Percentiles rank a stretch among this genome's conserved stretches.
phyloP scores from a whole-genome alignment of 495 filamentous ascomycete species.

The Aspergillus carlsbadensis region DNA sequence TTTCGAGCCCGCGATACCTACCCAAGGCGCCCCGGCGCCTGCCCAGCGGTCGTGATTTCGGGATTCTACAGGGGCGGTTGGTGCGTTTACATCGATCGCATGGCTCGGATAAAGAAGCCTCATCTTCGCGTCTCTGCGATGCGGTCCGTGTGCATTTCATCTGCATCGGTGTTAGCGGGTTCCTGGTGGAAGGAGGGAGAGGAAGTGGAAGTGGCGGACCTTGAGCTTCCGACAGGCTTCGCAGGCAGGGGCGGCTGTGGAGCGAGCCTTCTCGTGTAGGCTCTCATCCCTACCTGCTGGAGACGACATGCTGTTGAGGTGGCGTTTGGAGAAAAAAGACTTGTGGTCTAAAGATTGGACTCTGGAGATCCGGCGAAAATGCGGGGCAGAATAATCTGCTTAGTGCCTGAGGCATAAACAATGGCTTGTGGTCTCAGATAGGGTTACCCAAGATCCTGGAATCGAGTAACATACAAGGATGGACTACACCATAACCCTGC shows the following conservation, averaged over 20 bases:
- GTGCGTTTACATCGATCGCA: constrained; percentile 25
- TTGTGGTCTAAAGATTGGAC: too few relatives aligned
- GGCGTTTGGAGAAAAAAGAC: background rate
- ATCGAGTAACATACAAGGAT: too few relatives aligned
- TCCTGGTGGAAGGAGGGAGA: background rate
- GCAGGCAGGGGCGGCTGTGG: background rate
- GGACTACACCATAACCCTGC: too few relatives aligned
- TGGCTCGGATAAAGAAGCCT: background rate
- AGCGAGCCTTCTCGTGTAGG: background rate
- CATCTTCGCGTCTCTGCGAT: background rate
- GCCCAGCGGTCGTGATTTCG: constrained; percentile 21
- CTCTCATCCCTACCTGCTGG: too few relatives aligned
- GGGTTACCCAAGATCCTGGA: too few relatives aligned
- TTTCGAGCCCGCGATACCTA: constrained; percentile 27
- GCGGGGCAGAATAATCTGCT: background rate
- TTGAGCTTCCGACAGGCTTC: constrained; percentile 12
- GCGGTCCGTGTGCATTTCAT: constrained; percentile 26
- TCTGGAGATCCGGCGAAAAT: too few relatives aligned
- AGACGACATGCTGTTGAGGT: too few relatives aligned
- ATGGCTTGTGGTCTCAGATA: too few relatives aligned
- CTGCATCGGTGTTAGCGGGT: background rate
- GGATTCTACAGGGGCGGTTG: constrained; percentile 23
- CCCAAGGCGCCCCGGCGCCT: constrained; percentile 23
- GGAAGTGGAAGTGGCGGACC: background rate
- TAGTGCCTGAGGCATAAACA: too few relatives aligned